These are phyloP conservation scores for Pyronema omphalodes DNA, from an alignment of 495 filamentous ascomycete species.

Conservation along the genomic window DNA sequence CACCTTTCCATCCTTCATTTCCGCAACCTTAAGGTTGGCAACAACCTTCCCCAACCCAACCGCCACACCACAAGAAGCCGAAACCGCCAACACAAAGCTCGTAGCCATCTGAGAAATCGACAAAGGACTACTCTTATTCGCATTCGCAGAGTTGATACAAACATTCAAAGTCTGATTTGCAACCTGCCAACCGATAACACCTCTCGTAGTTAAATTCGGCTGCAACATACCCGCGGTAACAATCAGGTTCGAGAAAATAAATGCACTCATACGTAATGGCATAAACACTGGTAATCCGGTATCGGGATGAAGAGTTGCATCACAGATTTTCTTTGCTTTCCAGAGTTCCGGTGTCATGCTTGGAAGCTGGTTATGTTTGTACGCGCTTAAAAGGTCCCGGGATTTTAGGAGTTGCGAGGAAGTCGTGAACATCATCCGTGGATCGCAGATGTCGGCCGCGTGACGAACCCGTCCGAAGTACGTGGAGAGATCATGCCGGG, in stretches of 20 bases:
- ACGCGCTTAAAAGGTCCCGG: conserved; percentile 54
- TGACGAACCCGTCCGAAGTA: conserved; percentile 93
- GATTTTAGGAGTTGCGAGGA: conserved; percentile 47
- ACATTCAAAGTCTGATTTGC: conserved; percentile 96
- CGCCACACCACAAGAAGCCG: conserved; percentile 80
- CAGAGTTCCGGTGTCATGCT: conserved; percentile 81
- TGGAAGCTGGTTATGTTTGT: conserved; percentile 60
- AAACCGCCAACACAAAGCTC: conserved; percentile 83
- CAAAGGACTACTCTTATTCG: conserved; percentile 86
- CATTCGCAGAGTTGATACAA: conserved; percentile 88
- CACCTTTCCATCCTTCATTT: background rate
- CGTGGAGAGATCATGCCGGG: conserved; percentile 77
- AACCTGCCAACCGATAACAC: conserved; percentile 87
- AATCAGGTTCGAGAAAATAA: conserved; percentile 79
- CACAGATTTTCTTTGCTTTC: conserved; percentile 88
- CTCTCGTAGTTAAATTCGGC: conserved; percentile 60
- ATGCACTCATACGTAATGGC: conserved; percentile 93
- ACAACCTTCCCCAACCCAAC: conserved; percentile 81
- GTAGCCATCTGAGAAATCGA: conserved; percentile 59
- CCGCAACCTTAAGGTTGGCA: conserved; percentile 45
- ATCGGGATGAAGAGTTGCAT: conserved; percentile 91
- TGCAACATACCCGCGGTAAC: conserved; percentile 98
- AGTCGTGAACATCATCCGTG: conserved; percentile 38
- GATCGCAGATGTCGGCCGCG: conserved; percentile 77
- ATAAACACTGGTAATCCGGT: conserved; percentile 82